These are phyloP conservation scores for Pulveroboletus sp. DNA, from an alignment of 768 basidiomycete species.

Conservation along the genomic window DNA sequence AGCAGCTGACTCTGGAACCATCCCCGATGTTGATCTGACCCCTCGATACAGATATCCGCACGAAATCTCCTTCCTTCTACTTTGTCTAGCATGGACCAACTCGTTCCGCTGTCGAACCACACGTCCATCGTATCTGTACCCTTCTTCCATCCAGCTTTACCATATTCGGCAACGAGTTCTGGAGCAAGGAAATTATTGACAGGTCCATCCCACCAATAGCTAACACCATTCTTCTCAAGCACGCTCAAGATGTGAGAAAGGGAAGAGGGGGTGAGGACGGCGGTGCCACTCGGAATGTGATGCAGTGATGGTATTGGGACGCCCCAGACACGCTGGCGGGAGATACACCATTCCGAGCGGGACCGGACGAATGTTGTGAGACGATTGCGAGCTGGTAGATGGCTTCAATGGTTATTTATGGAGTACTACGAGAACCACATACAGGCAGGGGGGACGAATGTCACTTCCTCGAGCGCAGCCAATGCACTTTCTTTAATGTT, in stretches of 20 bases:
- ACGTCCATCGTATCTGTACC: constrained; percentile 98
- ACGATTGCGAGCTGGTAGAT: constrained; percentile 68
- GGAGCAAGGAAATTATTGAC: constrained; percentile 77
- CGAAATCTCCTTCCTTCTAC: constrained; percentile 38
- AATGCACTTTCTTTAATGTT: constrained; percentile 76
- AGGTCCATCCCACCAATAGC: constrained; percentile 91
- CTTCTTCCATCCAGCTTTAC: constrained; percentile 55
- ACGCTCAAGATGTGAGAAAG: constrained; percentile 73
- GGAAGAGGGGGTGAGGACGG: constrained; percentile 59
- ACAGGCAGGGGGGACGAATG: constrained; percentile 78
- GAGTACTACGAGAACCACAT: constrained; percentile 22
- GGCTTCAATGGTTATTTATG: neutral
- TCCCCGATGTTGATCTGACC: constrained; percentile 95
- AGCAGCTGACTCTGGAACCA: constrained; percentile 98
- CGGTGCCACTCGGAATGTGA: constrained; percentile 53
- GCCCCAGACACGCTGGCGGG: constrained; percentile 95
- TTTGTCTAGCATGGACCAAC: constrained; percentile 75
- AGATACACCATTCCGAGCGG: constrained; percentile 98
- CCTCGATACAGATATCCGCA: constrained; percentile 91
- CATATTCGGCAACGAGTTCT: constrained; percentile 45
- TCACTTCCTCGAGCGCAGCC: constrained; percentile 58
- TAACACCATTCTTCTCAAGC: constrained; percentile 66
- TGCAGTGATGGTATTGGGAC: constrained; percentile 91
- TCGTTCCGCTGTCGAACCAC: constrained; percentile 97
- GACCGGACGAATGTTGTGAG: constrained; percentile 81